Evolutionary conservation across 257 asterid species (phyloP).

Genomic region (Nicotiana undulata): DNA sequence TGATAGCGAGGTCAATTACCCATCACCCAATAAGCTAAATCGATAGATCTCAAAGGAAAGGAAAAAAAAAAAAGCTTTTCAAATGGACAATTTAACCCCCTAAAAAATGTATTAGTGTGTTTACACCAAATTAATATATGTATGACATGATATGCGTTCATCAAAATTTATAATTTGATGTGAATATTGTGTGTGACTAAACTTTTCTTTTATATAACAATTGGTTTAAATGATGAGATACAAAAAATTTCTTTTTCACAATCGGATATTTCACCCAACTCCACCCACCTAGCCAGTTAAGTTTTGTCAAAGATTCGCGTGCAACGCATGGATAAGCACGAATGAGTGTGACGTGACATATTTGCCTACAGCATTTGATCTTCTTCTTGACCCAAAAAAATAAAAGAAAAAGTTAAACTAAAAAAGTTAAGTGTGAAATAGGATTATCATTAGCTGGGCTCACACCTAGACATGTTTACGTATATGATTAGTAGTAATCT

Average conservation of each 20-base stretch:
- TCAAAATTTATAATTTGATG: background rate
- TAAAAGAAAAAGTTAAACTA: background rate
- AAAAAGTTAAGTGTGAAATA: background rate
- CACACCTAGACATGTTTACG: conserved; percentile 6
- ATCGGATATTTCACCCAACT: background rate
- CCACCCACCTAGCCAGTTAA: conserved; percentile 9
- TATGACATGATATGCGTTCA: background rate
- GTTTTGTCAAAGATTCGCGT: conserved; percentile 39
- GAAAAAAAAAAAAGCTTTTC: background rate
- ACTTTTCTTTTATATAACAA: background rate
- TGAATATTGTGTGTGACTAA: too few relatives aligned
- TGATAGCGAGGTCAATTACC: conserved; percentile 5
- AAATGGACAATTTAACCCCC: background rate
- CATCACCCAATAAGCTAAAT: conserved; percentile 1
- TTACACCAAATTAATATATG: background rate
- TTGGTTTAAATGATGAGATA: conserved; percentile 15
- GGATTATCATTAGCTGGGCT: background rate
- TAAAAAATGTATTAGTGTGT: background rate
- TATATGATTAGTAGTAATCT: conserved; percentile 6
- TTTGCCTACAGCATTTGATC: conserved; percentile 12
- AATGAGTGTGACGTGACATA: conserved; percentile 29
- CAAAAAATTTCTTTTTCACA: background rate
- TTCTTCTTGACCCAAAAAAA: background rate
- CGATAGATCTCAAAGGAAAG: background rate
- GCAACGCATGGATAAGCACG: conserved; percentile 31